These are phyloP conservation scores for Aureobasidium zeae DNA, from an alignment of 2,329 filamentous ascomycete species.

Conservation along the genomic window DNA sequence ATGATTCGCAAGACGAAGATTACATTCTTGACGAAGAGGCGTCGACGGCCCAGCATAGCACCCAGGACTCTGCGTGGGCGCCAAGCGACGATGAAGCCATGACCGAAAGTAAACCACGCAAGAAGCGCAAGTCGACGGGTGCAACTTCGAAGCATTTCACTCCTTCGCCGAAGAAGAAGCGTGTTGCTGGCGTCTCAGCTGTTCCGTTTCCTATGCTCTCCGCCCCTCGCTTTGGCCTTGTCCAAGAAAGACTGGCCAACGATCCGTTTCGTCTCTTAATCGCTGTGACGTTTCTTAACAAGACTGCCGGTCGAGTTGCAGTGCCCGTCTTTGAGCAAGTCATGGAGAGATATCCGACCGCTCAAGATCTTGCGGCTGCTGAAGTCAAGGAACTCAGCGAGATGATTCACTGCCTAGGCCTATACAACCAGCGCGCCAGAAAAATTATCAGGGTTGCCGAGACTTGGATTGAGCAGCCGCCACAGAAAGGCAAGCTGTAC, in stretches of 20 bases:
- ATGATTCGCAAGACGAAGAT: background rate
- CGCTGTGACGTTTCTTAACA: slow-evolving; percentile 76
- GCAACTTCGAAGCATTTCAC: slow-evolving; percentile 28
- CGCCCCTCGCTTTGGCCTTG: slow-evolving; percentile 59
- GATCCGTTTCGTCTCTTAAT: slow-evolving; percentile 74
- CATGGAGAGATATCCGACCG: slow-evolving; percentile 58
- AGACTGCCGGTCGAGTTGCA: slow-evolving; percentile 63
- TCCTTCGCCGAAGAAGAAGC: slow-evolving; percentile 20
- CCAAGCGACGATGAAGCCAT: slow-evolving; percentile 9
- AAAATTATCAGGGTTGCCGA: slow-evolving; percentile 63
- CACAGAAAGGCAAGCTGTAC: slow-evolving; percentile 48
- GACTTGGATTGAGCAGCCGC: slow-evolving; percentile 57
- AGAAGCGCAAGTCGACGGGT: slow-evolving; percentile 28
- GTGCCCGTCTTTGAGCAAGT: slow-evolving; percentile 67
- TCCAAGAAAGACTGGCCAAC: slow-evolving; percentile 69
- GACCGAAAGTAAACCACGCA: slow-evolving; percentile 9
- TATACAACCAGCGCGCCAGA: slow-evolving; percentile 57
- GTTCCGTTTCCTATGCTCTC: slow-evolving; percentile 58
- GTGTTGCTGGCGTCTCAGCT: slow-evolving; percentile 33
- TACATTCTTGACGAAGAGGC: too few species aligned
- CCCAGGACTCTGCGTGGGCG: slow-evolving; percentile 5
- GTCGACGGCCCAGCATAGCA: too few species aligned
- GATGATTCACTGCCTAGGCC: slow-evolving; percentile 61
- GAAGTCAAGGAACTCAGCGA: slow-evolving; percentile 46
- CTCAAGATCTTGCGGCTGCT: slow-evolving; percentile 52